Base-by-base conservation (phyloP, 495 filamentous ascomycete species). In the Aspergillus cavernicola region DNA sequence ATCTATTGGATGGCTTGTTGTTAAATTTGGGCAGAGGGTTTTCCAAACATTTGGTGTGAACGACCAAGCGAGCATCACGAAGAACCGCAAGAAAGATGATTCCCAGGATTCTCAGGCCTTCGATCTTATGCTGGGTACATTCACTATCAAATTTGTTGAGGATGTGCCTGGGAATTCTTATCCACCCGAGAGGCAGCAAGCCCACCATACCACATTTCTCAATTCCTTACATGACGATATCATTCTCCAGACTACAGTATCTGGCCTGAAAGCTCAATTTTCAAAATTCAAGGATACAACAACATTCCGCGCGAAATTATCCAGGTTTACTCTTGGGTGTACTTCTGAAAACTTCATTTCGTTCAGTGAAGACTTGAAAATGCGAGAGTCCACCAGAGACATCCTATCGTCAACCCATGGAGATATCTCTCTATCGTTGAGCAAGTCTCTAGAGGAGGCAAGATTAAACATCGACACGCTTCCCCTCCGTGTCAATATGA, bases 401-500 rank as follows among this genome's bases (percentile, higher is more conserved):
- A 72, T 83, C 13, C 74, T 77, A 57, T 73, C 80, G 10, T 64
- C 82, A 15, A 59, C 74, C 13, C 82, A 84, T 26, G 72, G 80
- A 42, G 89, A 95, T 53, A 71, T 96, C 7, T 77, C 78, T 16
- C 59, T 92, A 23, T 81, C 80, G 24, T 48, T 88, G 3, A 71
- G 58, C 1, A 82, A 80, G 49, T 79, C 74, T 0, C 37, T 73
- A 6, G 71, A 77, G 1, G 66, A 70, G 4, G 78, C 78, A n/a
- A 76, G 77, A 37, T 65, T 89, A 20, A 81, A 87, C n/a, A 59
- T 96, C n/a, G 79, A 77, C n/a, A 95, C 91, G 2, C 75, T 93
- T 12, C 90, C 92, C 2, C 66, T 97, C 1, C 82, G 86, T 48
- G 52, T 97, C 6, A 80, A 80, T 51, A 63, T 97, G 23, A 88